Evolutionary conservation across 164 flowering plant genomes (phyloP).

Genomic region (Tetrastigma voinierianum): DNA sequence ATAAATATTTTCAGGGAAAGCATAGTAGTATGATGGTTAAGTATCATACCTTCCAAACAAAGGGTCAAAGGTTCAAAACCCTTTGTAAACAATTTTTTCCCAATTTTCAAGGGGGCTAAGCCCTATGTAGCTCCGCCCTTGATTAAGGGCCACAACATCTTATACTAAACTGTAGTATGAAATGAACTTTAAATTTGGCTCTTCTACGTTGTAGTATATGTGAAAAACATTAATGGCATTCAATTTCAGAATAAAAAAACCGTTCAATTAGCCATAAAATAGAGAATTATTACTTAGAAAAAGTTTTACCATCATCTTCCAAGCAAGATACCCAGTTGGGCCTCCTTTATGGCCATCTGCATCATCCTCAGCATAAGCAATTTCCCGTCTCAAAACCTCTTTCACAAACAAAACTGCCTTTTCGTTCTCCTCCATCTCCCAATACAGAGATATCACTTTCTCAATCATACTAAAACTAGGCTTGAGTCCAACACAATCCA

Average conservation of each 20-base stretch:
- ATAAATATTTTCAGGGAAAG: too few relatives aligned
- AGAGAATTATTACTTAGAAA: background rate
- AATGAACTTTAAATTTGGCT: background rate
- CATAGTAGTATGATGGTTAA: too few relatives aligned
- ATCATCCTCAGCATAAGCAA: slow-evolving; percentile 36
- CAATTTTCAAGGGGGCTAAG: too few relatives aligned
- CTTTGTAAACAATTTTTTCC: too few relatives aligned
- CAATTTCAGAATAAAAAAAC: background rate
- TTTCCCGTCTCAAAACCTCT: slow-evolving; percentile 62
- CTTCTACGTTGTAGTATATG: background rate
- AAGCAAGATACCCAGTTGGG: slow-evolving; percentile 91
- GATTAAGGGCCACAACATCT: background rate
- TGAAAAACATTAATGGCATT: background rate
- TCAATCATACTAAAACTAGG: slow-evolving; percentile 88
- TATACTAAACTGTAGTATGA: background rate
- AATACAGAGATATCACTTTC: slow-evolving; percentile 83
- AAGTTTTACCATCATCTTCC: slow-evolving; percentile 88
- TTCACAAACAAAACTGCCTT: slow-evolving; percentile 64
- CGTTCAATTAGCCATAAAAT: background rate
- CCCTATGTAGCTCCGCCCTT: too few relatives aligned
- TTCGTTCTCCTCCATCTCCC: slow-evolving; percentile 74
- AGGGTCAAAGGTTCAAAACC: too few relatives aligned
- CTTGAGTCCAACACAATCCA: slow-evolving; percentile 91
- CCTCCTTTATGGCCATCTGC: slow-evolving; percentile 67
- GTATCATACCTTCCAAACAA: too few relatives aligned